Conservation (phyloP, 1,284 basidiomycete species). For the Sporisorium sorghi region DNA sequence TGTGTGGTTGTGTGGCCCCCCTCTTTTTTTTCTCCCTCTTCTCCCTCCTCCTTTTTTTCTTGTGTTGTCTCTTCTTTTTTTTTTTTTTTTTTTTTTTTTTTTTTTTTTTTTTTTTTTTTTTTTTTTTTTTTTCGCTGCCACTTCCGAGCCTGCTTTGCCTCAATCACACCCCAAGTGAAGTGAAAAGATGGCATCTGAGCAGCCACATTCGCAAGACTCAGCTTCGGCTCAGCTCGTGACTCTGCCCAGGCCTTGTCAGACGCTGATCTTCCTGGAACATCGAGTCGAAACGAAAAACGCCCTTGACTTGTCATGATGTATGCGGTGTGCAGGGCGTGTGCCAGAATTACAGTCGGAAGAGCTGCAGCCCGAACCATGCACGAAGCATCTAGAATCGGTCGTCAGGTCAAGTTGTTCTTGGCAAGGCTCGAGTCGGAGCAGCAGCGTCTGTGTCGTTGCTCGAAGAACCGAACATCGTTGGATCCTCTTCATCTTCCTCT, state of each 20-base stretch:
- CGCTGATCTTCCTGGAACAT: slow-evolving; percentile 17
- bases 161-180: neutral
- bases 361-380: too few relatives aligned
- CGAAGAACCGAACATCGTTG: slow-evolving; percentile 37
- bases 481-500: slow-evolving; percentile 21
- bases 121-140: neutral
- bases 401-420: slow-evolving; percentile 15
- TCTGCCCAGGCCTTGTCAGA: neutral
- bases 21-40: too few relatives aligned
- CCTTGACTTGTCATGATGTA: neutral
- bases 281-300: neutral
- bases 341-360: too few relatives aligned
- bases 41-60: too few relatives aligned
- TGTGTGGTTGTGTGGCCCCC: too few relatives aligned
- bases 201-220: neutral
- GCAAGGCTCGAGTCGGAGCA: slow-evolving; percentile 1
- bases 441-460: slow-evolving; percentile 24
- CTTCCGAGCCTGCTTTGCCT: slow-evolving; percentile 1
- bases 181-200: neutral
- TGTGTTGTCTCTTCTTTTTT: too few relatives aligned
- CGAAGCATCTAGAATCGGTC: neutral
- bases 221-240: neutral
- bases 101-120: neutral
- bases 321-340: slow-evolving; percentile 1
- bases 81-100: too few relatives aligned